These are phyloP conservation scores for Pezicula rhizophila DNA, from an alignment of 2,329 filamentous ascomycete species.

Conservation along the genomic window DNA sequence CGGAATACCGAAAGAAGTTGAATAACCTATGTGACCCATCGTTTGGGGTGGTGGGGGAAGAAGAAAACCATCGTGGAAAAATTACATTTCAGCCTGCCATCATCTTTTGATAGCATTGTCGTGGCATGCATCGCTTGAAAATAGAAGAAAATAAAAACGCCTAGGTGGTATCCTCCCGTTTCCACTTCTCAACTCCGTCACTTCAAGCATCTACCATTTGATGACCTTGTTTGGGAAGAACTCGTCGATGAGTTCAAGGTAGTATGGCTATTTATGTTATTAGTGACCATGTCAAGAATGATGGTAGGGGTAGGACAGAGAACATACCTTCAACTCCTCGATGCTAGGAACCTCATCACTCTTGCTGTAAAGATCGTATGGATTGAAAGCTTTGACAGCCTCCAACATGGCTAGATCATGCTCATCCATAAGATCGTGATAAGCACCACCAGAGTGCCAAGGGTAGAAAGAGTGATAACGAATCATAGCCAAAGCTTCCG, in stretches of 20 bases:
- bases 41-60: too few species aligned
- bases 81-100: too few species aligned
- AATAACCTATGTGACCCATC: too few species aligned
- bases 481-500: conserved; percentile 86
- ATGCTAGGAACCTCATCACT: conserved; percentile 72
- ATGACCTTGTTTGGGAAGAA: conserved; percentile 65
- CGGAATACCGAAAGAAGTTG: too few species aligned
- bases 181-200: too few species aligned
- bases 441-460: conserved; percentile 80
- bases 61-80: too few species aligned
- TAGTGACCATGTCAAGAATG: not conserved
- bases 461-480: conserved; percentile 89
- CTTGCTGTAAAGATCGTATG: conserved; percentile 90
- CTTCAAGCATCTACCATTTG: conserved; percentile 49
- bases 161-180: too few species aligned
- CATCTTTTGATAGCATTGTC: too few species aligned
- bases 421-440: conserved; percentile 75
- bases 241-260: conserved; percentile 68
- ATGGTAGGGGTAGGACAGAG: not conserved
- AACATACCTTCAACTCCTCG: conserved; percentile 64
- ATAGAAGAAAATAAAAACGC: too few species aligned
- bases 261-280: conserved; percentile 51
- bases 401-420: conserved; percentile 75
- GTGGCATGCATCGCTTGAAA: too few species aligned
- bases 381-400: conserved; percentile 82